These are phyloP conservation scores for grape (Vitis vinifera) DNA, from an alignment of 164 flowering plant genomes.

Conservation along the genomic window DNA sequence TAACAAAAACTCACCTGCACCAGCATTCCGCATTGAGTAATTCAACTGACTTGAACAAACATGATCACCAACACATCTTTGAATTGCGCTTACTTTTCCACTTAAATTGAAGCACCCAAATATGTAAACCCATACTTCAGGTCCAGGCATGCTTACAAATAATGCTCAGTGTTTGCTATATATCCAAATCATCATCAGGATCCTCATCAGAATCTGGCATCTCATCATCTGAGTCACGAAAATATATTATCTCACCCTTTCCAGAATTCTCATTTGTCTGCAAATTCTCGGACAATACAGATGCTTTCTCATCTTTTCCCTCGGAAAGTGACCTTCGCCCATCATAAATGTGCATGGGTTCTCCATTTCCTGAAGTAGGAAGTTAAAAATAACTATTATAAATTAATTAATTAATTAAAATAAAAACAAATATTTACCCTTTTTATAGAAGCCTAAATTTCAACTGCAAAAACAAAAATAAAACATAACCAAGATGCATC, in stretches of 20 bases:
- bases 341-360: constrained; percentile 75
- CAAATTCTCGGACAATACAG: constrained; percentile 18
- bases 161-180: constrained; percentile 26
- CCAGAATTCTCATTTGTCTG: constrained; percentile 32
- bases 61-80: no score
- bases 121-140: no score
- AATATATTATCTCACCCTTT: constrained; percentile 86
- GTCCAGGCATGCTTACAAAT: not conserved
- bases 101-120: no score
- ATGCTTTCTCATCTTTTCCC: constrained; percentile 28
- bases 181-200: constrained; percentile 99
- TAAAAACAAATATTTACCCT: no score
- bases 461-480: not conserved
- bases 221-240: constrained; percentile 96
- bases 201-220: constrained; percentile 94
- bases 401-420: not conserved
- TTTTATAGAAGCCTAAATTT: no score
- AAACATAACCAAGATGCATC: not conserved
- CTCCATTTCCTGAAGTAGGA: constrained; percentile 57
- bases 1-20: no score
- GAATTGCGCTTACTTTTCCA: no score
- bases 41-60: no score
- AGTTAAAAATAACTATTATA: not conserved
- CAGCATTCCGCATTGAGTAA: no score
- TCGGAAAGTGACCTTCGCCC: constrained; percentile 66